Evolutionary conservation across 176 grass and related monocot species (phyloP), one percentile per base, ranked within the genome.

Genomic region (Rhynchospora breviuscula): DNA sequence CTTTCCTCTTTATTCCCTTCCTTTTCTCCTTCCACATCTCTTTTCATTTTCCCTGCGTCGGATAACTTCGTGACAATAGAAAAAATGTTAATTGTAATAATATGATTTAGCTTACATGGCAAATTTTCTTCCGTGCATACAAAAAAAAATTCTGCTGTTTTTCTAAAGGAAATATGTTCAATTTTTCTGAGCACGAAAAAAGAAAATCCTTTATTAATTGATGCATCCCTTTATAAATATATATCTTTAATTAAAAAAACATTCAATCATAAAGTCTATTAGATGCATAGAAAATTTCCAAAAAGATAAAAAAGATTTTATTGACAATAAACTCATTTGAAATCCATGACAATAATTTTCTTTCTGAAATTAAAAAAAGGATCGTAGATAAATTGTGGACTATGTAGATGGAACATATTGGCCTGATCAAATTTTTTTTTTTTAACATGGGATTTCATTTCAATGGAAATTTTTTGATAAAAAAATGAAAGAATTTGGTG

Each of bases 1-100:
- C 80, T 51, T 66, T 66, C 80, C 80, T 82, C 80, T 82, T 82
- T 82, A 82, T 82, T 82, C 80, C 60, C 46, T 67, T 0, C 22
- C 62, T 82, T 52, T 68, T 75, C 47, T 29, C 51, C 60, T 66
- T 67, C 45, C 15, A 22, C 5, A 54, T 66, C 45, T 48, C 44
- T 82, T 51, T 82, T 67, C 73, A 14, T 63, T 64, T 63, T 22
- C 10, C 52, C 47, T 64, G 58, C 35, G 62, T 81, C 23, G 29
- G 17, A 81, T 63, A 45, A 78, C 51, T 78, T 7, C n/a, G 56
- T 53, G 1, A 21, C 61, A 81, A 3, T 62, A 54, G 25, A 31
- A n/a, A 31, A 10, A 22, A 25, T 63, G 21, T 12, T n/a, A n/a
- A n/a, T n/a, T 63, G 21, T 63, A 11, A 63, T 25, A 25, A 8